Evolutionary conservation across 2,329 filamentous ascomycete genomes (phyloP).

Genomic region (Xylaria sp.): DNA sequence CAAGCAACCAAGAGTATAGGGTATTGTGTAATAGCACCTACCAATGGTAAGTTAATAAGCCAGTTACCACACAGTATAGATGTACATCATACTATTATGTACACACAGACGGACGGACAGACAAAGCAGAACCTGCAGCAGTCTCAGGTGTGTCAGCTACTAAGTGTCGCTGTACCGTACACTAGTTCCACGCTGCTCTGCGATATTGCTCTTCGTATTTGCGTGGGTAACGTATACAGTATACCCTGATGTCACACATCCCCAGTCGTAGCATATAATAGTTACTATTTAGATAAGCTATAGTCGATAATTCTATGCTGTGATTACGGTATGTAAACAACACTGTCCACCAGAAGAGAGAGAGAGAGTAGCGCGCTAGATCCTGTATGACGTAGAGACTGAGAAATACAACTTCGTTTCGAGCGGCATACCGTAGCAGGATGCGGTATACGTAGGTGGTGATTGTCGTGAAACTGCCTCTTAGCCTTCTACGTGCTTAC

Average conservation of each 20-base stretch:
- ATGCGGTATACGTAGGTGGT: background rate
- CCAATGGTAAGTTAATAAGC: background rate
- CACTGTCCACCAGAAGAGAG: background rate
- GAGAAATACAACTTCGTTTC: background rate
- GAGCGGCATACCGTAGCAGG: background rate
- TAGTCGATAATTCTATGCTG: background rate
- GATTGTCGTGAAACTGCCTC: constrained; percentile 17
- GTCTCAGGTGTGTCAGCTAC: background rate
- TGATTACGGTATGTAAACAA: background rate
- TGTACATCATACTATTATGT: constrained; percentile 5
- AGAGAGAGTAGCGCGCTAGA: background rate
- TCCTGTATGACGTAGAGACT: constrained; percentile 6
- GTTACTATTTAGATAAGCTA: background rate
- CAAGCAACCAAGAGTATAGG: background rate
- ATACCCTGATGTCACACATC: constrained; percentile 3
- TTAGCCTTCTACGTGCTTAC: constrained; percentile 5
- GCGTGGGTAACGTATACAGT: background rate
- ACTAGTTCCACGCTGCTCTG: background rate
- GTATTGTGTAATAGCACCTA: background rate
- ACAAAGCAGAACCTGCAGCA: background rate
- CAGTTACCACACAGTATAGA: background rate
- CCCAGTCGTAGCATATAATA: background rate
- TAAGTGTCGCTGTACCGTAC: background rate
- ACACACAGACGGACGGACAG: background rate
- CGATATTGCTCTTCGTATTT: background rate